Evolutionary conservation across 2,329 filamentous ascomycete species (phyloP).

Genomic region (Plenodomus biglobosus): DNA sequence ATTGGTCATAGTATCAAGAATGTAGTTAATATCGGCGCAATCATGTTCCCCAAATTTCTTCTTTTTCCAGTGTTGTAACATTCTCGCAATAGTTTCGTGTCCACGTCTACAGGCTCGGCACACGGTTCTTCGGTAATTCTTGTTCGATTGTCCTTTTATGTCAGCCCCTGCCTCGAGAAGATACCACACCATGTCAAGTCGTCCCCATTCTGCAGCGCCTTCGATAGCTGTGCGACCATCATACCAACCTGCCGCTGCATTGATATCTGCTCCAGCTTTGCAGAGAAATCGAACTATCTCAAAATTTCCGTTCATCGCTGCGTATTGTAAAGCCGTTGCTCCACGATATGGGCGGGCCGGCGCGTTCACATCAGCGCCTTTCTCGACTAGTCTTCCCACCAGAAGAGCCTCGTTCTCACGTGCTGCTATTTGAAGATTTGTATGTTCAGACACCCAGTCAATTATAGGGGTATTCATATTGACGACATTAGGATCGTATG

Average conservation of each 20-base stretch:
- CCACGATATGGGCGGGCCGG: no score
- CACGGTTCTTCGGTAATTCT: constrained; percentile 6
- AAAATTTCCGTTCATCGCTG: not conserved
- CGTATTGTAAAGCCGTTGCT: constrained; percentile 1
- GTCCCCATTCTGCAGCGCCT: not conserved
- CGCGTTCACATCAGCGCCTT: no score
- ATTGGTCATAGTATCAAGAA: not conserved
- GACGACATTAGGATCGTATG: no score
- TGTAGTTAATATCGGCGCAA: not conserved
- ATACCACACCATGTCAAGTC: not conserved
- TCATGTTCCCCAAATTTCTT: constrained; percentile 2
- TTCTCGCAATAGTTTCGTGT: not conserved
- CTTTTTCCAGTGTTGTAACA: constrained; percentile 9
- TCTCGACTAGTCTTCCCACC: no score
- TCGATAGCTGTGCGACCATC: not conserved
- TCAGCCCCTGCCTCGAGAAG: not conserved
- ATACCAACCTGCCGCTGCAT: not conserved
- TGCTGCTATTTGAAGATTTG: no score
- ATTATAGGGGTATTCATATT: no score
- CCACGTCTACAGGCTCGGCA: constrained; percentile 8
- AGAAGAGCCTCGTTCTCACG: no score
- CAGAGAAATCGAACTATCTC: not conserved
- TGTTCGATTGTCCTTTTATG: not conserved
- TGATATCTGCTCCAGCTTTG: not conserved
- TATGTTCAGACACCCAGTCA: no score